Conservation (phyloP, 1,284 basidiomycete species). For the Vanrija humicola region DNA sequence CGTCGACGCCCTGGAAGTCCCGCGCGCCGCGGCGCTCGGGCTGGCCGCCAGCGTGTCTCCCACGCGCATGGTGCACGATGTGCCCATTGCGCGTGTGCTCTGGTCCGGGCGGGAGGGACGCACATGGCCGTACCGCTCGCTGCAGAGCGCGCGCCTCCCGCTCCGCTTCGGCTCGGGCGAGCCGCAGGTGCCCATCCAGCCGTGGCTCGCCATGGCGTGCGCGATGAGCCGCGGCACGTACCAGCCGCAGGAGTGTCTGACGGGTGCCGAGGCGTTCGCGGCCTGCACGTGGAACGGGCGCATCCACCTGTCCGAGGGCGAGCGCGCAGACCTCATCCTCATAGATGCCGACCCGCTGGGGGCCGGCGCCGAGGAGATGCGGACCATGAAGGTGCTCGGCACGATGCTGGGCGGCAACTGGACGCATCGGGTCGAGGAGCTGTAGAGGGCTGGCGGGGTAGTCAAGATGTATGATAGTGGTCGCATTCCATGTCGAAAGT, state of each 20-base stretch:
- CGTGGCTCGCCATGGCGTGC: constrained; percentile 39
- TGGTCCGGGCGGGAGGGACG: constrained; percentile 32
- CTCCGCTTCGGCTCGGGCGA: constrained; percentile 36
- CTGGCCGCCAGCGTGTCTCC: constrained; percentile 38
- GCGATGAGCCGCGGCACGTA: constrained; percentile 19
- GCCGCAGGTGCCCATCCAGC: constrained; percentile 34
- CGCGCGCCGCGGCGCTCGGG: constrained; percentile 24
- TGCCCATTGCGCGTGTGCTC: constrained; percentile 28
- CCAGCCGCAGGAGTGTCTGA: constrained; percentile 15
- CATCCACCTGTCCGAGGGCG: constrained; percentile 14
- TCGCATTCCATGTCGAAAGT: too few species aligned
- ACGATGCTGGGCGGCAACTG: constrained; percentile 40
- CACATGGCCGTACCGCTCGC: constrained; percentile 30
- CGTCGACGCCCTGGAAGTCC: constrained; percentile 26
- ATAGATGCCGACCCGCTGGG: constrained; percentile 26
- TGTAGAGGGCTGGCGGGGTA: too few species aligned
- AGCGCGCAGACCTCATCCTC: constrained; percentile 32
- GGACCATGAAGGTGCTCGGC: constrained; percentile 27
- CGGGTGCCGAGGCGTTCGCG: constrained; percentile 18
- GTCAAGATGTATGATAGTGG: too few species aligned
- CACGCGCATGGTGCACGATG: constrained; percentile 37
- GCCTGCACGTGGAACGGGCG: constrained; percentile 12
- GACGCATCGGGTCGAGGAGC: constrained; percentile 16
- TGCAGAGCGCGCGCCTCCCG: constrained; percentile 26
- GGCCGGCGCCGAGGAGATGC: constrained; percentile 25